Base-by-base conservation (phyloP, 1,284 basidiomycete genomes). In the Puccinia brachypodii region DNA sequence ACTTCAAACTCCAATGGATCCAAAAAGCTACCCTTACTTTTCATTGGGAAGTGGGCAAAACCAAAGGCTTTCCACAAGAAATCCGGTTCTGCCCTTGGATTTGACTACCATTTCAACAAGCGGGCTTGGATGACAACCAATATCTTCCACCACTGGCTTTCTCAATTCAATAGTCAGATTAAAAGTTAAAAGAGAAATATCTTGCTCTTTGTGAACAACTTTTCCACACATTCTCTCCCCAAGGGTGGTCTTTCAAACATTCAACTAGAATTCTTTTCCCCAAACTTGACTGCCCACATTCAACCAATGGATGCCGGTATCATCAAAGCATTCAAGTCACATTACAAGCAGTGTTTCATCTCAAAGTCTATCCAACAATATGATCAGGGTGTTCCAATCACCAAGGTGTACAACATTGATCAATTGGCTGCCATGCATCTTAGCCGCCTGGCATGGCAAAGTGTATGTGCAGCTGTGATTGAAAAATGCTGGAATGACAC, bases 251-350 rank as follows among this genome's bases (percentile, higher is more conserved):
- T 74, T 22, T 56, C 72, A 47, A 44, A 72, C 33, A 53, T 72
- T 50, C 11, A n/a, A 72, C 36, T 74, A 6, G 72, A 76, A 28
- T 62, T 62, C 13, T 76, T 76, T 62, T 19, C 38, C 25, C 53
- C 75, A 25, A 76, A 76, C 40, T 40, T 76, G 33, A 76, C 75
- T 31, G 25, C 56, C 6, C 75, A 76, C 47, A 44, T 76, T 22
- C 58, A 76, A 44, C 56, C 75, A 31, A 44, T 58, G 40, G 56
- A 76, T 64, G 75, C 56, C 47, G 75, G 75, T 14, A 76, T 76
- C 4, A 76, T 76, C 22, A 9, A 38, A 47, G 19, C 40, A 8
- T 47, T 76, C 38, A 76, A 76, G 25, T 31, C 56, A 9, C 62
- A 66, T 28, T 76, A 64, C 38, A 74, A 74, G 25, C 69, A 72